Base-by-base conservation (phyloP, 768 basidiomycete genomes). In the Amanita inopinata region DNA sequence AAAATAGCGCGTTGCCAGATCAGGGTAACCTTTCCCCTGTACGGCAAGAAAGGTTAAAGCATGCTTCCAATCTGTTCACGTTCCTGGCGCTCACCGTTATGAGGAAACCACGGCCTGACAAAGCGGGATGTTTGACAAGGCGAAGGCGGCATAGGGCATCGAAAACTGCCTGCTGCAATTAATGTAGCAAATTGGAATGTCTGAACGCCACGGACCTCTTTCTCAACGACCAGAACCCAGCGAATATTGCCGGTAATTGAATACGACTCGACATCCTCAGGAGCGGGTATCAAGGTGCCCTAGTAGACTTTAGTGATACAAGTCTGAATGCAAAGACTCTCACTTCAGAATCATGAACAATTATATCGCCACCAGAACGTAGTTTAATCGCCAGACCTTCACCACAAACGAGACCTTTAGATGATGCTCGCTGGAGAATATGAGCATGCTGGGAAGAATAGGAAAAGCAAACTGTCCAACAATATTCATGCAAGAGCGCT, bases 21-120 rank as follows among this genome's bases (percentile, higher is more conserved):
- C 96, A 0, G 96, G 96, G 61, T 94, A 98, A 2, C 96, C 96
- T 58, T 96, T 98, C 0, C 96, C 96, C 92, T 96, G 51, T 24
- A 8, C 27, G n/a, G n/a, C 7, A 40, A 10, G 22, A 27, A 4
- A n/a, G n/a, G n/a, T n/a, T n/a, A n/a, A n/a, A n/a, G n/a, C n/a
- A n/a, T n/a, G n/a, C n/a, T n/a, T n/a, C n/a, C n/a, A n/a, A n/a
- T n/a, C n/a, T n/a, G n/a, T n/a, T n/a, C n/a, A n/a, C 15, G 11
- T 15, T 15, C 25, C 22, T 18, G 5, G 18, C 10, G 11, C 39
- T 22, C 48, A 88, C 92, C 3, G 92, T 94, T 52, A 94, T 71
- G 32, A 91, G 66, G 14, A 92, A 56, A 1, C 90, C 92, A 27
- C 64, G 59, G 0, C 85, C 82, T 1, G 76, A 71, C 32, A 80